These are phyloP conservation scores for Huntiella bhutanensis DNA, from an alignment of 2,329 filamentous ascomycete species.

Conservation along the genomic window DNA sequence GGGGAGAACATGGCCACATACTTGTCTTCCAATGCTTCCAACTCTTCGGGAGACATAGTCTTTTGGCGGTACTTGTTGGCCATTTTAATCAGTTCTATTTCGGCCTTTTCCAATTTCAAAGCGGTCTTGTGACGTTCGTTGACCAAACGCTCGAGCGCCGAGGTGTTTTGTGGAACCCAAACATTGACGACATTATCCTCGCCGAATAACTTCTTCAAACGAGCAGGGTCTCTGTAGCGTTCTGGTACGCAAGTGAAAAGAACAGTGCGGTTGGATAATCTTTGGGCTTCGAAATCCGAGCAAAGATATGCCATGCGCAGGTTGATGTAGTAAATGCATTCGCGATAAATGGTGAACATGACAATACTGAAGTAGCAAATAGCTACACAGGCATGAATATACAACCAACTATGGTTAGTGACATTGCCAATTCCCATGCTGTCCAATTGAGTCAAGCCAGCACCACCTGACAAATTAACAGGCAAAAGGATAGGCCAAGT, in stretches of 20 bases:
- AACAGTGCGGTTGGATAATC: slow-evolving; percentile 78
- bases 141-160: slow-evolving; percentile 58
- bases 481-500: slow-evolving; percentile 77
- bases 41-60: slow-evolving; percentile 13
- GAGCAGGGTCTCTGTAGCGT: slow-evolving; percentile 54
- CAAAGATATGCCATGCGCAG: slow-evolving; percentile 86
- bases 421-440: slow-evolving; percentile 27
- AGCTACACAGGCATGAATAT: slow-evolving; percentile 61
- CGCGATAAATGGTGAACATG: slow-evolving; percentile 73
- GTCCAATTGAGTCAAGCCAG: slow-evolving; percentile 41
- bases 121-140: slow-evolving; percentile 56
- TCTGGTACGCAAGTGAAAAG: slow-evolving; percentile 77
- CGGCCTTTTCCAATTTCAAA: slow-evolving; percentile 62
- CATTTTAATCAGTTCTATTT: slow-evolving; percentile 61
- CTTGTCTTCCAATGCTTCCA: not conserved
- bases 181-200: slow-evolving; percentile 53
- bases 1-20: not conserved
- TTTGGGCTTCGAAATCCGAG: slow-evolving; percentile 61
- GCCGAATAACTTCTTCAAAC: slow-evolving; percentile 60
- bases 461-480: slow-evolving; percentile 66
- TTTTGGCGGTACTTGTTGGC: slow-evolving; percentile 47
- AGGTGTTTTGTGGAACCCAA: slow-evolving; percentile 63
- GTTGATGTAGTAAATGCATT: slow-evolving; percentile 86
- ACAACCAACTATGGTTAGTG: slow-evolving; percentile 46
- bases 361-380: slow-evolving; percentile 79